These are phyloP conservation scores for Glycine soja DNA, from an alignment of 306 rosid genomes.

Conservation along the genomic window DNA sequence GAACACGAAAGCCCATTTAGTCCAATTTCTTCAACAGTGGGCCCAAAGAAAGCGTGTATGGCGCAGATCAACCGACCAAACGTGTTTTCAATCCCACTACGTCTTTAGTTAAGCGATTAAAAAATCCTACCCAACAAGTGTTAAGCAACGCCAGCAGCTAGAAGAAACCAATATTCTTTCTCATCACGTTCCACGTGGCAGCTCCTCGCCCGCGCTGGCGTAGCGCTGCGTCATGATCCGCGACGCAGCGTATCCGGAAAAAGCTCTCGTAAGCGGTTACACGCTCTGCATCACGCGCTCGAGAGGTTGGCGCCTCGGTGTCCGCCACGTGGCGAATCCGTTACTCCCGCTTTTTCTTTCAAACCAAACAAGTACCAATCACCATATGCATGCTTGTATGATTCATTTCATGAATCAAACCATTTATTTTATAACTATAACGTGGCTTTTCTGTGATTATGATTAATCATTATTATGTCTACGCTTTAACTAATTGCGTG, in stretches of 20 bases:
- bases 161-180: neutral
- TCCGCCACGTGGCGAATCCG: constrained; percentile 67
- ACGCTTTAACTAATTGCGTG: neutral
- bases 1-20: too few relatives aligned
- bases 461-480: neutral
- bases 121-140: neutral
- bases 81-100: neutral
- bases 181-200: constrained; percentile 29
- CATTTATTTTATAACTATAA: neutral
- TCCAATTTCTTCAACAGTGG: neutral
- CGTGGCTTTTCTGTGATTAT: constrained; percentile 42
- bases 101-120: too few relatives aligned
- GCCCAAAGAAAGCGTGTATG: neutral
- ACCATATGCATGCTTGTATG: neutral
- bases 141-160: neutral
- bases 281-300: neutral
- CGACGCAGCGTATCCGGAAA: neutral
- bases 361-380: neutral
- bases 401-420: too few relatives aligned
- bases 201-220: neutral
- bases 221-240: constrained; percentile 8
- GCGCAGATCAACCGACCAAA: neutral
- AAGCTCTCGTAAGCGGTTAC: constrained; percentile 33
- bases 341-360: constrained; percentile 52
- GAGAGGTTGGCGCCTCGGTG: constrained; percentile 46